Percentiles rank a stretch among this genome's conserved stretches.
Conservation (phyloP, 805 yeast genomes). For the Yarrowia sp. region DNA sequence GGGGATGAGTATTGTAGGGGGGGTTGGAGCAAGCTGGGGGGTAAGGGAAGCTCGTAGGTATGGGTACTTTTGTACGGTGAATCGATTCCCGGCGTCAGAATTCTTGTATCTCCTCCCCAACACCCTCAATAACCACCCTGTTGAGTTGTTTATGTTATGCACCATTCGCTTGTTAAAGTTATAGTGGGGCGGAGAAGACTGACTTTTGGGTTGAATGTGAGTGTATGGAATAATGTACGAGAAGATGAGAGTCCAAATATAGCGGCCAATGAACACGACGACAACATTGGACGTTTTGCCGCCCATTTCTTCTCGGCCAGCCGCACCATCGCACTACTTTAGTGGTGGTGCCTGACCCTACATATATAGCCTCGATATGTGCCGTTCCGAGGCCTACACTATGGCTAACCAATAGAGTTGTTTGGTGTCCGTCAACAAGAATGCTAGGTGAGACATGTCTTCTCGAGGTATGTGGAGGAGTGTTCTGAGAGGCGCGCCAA, state of each 20-base stretch:
- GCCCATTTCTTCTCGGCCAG: neutral
- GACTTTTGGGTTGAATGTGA: conserved; percentile 13
- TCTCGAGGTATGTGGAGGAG: conserved; percentile 5
- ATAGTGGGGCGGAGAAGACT: conserved; percentile 33
- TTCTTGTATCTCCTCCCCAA: neutral
- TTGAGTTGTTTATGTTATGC: conserved; percentile 24
- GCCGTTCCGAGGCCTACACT: no score
- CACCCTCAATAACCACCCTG: neutral
- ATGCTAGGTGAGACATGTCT: conserved; percentile 14
- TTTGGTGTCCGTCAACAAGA: neutral
- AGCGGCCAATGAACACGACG: no score
- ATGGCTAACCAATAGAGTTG: conserved; percentile 12
- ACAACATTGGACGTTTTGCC: no score
- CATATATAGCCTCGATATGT: no score
- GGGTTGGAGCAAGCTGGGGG: no score
- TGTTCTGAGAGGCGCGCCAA: neutral
- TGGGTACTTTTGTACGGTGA: neutral
- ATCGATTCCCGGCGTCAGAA: neutral
- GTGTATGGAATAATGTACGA: neutral
- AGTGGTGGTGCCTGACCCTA: neutral
- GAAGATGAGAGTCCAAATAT: neutral
- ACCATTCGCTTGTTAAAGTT: conserved; percentile 28
- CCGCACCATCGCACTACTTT: conserved; percentile 19
- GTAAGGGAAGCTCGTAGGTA: neutral
- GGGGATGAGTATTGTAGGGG: conserved; percentile 1